Base-by-base conservation (phyloP, 495 filamentous ascomycete species). In the Geoglossum glabrum region DNA sequence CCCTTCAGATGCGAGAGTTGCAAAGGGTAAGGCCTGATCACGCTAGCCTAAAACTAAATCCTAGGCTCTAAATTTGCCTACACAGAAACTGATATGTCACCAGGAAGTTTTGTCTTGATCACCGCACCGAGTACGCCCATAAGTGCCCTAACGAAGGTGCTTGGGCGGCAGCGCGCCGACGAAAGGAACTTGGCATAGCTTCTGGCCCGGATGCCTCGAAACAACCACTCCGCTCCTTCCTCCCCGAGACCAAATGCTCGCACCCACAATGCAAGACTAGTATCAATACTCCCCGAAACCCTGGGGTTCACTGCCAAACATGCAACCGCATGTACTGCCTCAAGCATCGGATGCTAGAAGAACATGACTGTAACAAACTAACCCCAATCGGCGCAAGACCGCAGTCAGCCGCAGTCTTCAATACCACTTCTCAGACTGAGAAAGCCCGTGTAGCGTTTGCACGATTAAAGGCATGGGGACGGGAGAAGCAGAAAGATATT, bases 1-100 rank as follows among this genome's bases (percentile, higher is more conserved):
- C 92, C 92, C 40, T 98, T 96, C 73, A 76, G 80, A 62, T 98
- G 92, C 76, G 85, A 92, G 70, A 89, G 83, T 67, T 98, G 92
- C 65, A 73, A 71, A 64, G 76, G 70, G 66, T 69, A 58, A 23
- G 63, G 61, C 56, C 47, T 28, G 19, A n/a, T n/a, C n/a, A n/a
- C 25, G 23, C 30, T 30, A 8, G 54, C 10, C 31, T 34, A 8
- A 21, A 58, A 49, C n/a, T 34, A 45, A 13, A 19, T 13, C 1
- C 4, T 23, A 6, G 7, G 1, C 8, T 55, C 56, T 23, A 10
- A 23, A 21, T 45, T 11, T 9, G 17, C 7, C 3, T 27, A 27
- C 17, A 27, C 25, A 5, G 2, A 45, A 11, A 31, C 60, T 58
- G 36, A 60, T 57, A 59, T 31, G 3, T 8, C 19, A 4, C 66